These are phyloP conservation scores for Diaporthe ampelina DNA, from an alignment of 2,329 filamentous ascomycete species.

Conservation along the genomic window DNA sequence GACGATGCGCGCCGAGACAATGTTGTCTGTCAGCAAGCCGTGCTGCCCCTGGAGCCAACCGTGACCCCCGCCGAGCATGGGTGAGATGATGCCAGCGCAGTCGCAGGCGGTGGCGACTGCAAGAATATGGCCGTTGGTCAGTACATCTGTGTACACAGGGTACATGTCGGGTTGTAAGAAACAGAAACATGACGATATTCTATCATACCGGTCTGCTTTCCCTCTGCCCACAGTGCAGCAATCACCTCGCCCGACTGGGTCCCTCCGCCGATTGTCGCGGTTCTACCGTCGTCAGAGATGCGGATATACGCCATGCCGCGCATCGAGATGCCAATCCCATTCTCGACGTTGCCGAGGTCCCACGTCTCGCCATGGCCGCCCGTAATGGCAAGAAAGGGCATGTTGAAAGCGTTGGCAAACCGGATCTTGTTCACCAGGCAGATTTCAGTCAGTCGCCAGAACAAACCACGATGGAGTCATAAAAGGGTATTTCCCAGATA, in stretches of 20 bases:
- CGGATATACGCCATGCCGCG: conserved; percentile 47
- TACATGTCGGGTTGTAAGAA: neutral
- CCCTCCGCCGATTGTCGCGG: conserved; percentile 51
- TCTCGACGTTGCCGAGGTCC: conserved; percentile 40
- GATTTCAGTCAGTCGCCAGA: neutral
- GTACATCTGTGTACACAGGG: neutral
- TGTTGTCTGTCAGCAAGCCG: conserved; percentile 21
- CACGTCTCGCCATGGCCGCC: conserved; percentile 47
- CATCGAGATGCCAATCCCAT: conserved; percentile 46
- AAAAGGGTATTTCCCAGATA: neutral
- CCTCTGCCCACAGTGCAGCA: conserved; percentile 45
- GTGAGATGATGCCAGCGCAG: conserved; percentile 30
- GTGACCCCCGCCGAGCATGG: conserved; percentile 31
- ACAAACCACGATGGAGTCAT: neutral
- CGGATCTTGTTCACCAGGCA: conserved; percentile 42
- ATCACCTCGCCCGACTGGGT: conserved; percentile 48
- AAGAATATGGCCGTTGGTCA: neutral
- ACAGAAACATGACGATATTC: neutral
- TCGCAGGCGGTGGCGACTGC: neutral
- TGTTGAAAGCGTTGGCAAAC: conserved; percentile 41
- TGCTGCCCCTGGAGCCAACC: conserved; percentile 32
- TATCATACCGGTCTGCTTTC: conserved; percentile 46
- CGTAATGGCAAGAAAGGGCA: conserved; percentile 45
- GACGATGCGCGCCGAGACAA: conserved; percentile 16
- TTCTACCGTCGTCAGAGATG: conserved; percentile 47